Evolutionary conservation across 306 rosid genomes (phyloP).

Genomic region (Dalbergia oliveri): DNA sequence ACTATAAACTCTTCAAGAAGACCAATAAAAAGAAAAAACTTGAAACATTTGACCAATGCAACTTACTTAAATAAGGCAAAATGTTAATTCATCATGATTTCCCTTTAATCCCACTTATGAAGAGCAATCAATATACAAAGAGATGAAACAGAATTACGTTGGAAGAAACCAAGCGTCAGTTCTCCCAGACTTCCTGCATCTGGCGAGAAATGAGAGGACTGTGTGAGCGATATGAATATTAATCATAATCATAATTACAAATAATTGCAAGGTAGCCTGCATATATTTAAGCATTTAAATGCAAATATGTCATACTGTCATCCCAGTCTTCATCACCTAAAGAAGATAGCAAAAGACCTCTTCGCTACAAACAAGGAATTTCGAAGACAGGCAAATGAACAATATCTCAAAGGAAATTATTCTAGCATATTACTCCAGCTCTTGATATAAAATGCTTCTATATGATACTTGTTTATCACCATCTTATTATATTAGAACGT

Average conservation of each 20-base stretch:
- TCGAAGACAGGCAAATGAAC: neutral
- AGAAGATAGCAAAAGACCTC: neutral
- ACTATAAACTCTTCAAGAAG: too few species aligned
- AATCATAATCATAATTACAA: neutral
- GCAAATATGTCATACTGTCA: neutral
- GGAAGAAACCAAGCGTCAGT: neutral
- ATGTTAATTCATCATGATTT: neutral
- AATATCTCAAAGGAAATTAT: neutral
- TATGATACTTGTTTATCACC: slow-evolving; percentile 11
- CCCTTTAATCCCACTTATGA: neutral
- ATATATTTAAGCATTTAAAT: neutral
- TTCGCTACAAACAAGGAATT: neutral
- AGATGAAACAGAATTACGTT: neutral
- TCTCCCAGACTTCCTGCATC: neutral
- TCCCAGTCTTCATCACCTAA: neutral
- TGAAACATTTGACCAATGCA: neutral
- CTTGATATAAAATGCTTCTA: slow-evolving; percentile 10
- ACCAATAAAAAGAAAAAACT: too few species aligned
- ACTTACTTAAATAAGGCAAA: neutral
- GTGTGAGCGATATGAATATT: neutral
- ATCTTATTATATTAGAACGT: slow-evolving; percentile 34
- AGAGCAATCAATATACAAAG: neutral
- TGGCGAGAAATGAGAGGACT: neutral
- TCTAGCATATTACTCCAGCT: neutral
- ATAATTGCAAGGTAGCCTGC: neutral